Conservation (phyloP, 495 filamentous ascomycete species). For the Penicillium chermesinum region DNA sequence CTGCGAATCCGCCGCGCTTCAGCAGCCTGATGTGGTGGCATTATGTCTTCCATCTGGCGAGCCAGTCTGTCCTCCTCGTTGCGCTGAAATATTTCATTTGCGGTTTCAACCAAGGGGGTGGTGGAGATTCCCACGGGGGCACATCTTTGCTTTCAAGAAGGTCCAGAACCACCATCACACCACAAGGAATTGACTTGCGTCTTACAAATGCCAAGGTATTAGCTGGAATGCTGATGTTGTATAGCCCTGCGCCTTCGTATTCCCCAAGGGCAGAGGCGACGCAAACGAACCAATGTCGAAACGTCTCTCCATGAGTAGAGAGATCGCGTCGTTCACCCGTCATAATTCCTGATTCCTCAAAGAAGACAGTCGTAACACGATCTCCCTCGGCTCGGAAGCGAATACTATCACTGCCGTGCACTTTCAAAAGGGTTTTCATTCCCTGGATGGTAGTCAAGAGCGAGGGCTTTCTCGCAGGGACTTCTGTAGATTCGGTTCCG, state of each 20-base stretch:
- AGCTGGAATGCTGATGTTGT: neutral
- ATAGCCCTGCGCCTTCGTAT: neutral
- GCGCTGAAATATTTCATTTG: neutral
- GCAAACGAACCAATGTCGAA: neutral
- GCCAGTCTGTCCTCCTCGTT: neutral
- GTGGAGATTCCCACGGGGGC: constrained; percentile 5
- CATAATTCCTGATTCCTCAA: neutral
- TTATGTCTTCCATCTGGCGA: neutral
- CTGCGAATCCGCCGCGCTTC: neutral
- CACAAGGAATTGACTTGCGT: constrained; percentile 4
- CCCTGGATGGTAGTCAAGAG: neutral
- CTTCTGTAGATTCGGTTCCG: neutral
- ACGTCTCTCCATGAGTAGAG: neutral
- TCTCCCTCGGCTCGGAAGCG: neutral
- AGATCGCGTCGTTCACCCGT: neutral
- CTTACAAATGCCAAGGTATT: neutral
- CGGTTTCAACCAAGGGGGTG: neutral
- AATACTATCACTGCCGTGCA: neutral
- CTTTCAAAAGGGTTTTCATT: neutral
- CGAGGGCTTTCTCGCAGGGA: neutral
- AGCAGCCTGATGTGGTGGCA: neutral
- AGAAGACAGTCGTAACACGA: neutral
- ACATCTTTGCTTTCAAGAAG: constrained; percentile 1
- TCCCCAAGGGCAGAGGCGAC: neutral
- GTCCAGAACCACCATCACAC: constrained; percentile 6